Evolutionary conservation across 768 basidiomycete genomes (phyloP), one percentile per base, ranked within the genome.

Genomic region (Amanita pseudoporphyria): DNA sequence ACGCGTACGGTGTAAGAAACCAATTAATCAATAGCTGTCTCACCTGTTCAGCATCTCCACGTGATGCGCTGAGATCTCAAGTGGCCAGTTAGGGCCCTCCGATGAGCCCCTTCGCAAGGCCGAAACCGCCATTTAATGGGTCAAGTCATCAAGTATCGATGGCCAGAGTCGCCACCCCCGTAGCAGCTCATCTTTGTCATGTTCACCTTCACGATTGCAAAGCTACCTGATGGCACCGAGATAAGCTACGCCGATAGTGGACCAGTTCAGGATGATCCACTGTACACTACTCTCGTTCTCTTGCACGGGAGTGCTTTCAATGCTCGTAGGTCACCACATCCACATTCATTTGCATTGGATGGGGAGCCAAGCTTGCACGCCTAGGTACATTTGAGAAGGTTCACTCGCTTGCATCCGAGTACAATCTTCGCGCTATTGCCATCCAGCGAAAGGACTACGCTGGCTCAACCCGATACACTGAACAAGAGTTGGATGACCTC

Each of bases 291-390:
- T 2, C 30, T 70, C 3, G 45, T 70, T 7, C 47, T 67, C 19
- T 49, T 65, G 26, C 68, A 70, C 49, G 69, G 70, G 10, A 60
- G 53, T 9, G 62, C 56, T n/a, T 66, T 69, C 51, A 66, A 59
- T 41, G 59, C 60, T 37, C 52, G 68, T 70, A 44, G 39, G 67
- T 62, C 40, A 30, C 13, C 40, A 33, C 13, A 62, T 57, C 13
- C 40, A 33, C 13, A 62, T 57, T 55, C 26, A 37, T 36, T 43
- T 57, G 58, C 14, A 42, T 45, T 10, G 35, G 12, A 52, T 12
- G 16, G 18, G 12, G 10, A 9, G n/a, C 7, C 37, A 18, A 16
- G 18, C 10, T 9, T 18, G 18, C 19, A 2, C 16, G 7, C 26
- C 9, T n/a, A 60, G 59, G 51, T 36, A 45, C 46, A 3, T 58